These are phyloP conservation scores for Colletotrichum trifolii DNA, from an alignment of 2,329 filamentous ascomycete species.

Conservation along the genomic window DNA sequence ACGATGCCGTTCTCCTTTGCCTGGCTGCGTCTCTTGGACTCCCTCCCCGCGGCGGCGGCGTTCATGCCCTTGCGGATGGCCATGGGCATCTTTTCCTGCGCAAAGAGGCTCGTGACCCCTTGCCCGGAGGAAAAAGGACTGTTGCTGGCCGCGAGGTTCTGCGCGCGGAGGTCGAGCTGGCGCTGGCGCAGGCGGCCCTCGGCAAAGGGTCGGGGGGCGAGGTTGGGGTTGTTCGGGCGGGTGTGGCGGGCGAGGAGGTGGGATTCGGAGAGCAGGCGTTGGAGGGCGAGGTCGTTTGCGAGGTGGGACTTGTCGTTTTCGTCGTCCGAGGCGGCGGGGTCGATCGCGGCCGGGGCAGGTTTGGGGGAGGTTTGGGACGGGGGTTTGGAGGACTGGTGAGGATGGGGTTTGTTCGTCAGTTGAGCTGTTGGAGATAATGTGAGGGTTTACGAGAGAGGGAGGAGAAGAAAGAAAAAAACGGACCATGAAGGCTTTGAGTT, in stretches of 20 bases:
- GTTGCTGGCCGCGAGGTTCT: conserved; percentile 64
- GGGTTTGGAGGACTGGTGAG: conserved; percentile 58
- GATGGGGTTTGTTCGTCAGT: conserved; percentile 6
- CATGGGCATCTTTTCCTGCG: conserved; percentile 91
- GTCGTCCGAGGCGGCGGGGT: conserved; percentile 49
- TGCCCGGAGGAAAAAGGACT: too few species aligned
- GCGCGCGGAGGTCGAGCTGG: conserved; percentile 85
- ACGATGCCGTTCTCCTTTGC: conserved; percentile 92
- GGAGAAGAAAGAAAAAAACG: conserved; percentile 19
- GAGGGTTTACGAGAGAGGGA: neutral
- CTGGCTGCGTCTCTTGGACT: conserved; percentile 78
- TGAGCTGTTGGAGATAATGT: conserved; percentile 7
- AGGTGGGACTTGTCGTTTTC: conserved; percentile 77
- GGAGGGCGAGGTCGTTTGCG: conserved; percentile 91
- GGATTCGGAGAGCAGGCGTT: conserved; percentile 90
- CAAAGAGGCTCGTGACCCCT: conserved; percentile 67
- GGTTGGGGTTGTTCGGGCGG: conserved; percentile 52
- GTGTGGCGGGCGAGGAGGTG: conserved; percentile 74
- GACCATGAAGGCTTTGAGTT: conserved; percentile 84
- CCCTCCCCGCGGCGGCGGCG: conserved; percentile 71
- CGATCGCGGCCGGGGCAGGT: conserved; percentile 40
- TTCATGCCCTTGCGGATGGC: conserved; percentile 86
- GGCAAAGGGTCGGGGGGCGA: conserved; percentile 56
- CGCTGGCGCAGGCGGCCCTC: conserved; percentile 81
- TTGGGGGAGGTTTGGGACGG: conserved; percentile 49